These are phyloP conservation scores for Oenanthe sinensis DNA, from an alignment of 129 eudicot species.

Conservation along the genomic window DNA sequence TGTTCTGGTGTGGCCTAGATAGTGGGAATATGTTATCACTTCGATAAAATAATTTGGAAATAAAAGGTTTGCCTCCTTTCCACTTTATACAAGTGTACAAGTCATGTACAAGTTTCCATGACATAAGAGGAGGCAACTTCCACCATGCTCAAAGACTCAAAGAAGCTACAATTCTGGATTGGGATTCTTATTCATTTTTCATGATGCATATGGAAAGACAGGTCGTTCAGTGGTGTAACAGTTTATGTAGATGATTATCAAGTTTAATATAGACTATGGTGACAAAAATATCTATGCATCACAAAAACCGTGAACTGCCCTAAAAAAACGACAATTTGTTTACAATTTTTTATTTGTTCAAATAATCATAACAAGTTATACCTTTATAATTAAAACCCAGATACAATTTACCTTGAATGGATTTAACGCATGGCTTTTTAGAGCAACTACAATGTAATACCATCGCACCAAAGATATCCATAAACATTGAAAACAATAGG, in stretches of 20 bases:
- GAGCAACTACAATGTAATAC: not conserved
- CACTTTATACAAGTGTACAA: not conserved
- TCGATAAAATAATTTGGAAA: not conserved
- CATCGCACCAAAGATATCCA: not conserved
- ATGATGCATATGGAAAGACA: not conserved
- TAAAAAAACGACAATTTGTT: not conserved
- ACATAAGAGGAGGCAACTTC: not conserved
- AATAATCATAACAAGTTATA: not conserved
- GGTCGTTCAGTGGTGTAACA: not conserved
- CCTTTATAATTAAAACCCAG: not conserved
- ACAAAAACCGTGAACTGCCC: not conserved
- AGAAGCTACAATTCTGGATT: not conserved
- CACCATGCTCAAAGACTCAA: not conserved
- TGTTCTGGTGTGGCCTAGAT: slow-evolving; percentile 55
- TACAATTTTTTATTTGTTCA: not conserved
- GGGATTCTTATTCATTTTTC: not conserved
- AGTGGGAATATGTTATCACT: slow-evolving; percentile 6
- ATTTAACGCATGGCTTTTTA: not conserved
- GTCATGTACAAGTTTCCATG: not conserved
- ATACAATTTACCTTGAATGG: not conserved
- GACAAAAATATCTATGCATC: not conserved
- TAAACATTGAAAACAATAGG: not conserved
- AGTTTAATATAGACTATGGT: not conserved
- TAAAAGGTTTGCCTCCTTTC: not conserved
- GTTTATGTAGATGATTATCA: not conserved